Percentiles rank a stretch among this genome's conserved stretches.
Conservation (phyloP, 148 eudicot species). For the Diospyros kaki region DNA sequence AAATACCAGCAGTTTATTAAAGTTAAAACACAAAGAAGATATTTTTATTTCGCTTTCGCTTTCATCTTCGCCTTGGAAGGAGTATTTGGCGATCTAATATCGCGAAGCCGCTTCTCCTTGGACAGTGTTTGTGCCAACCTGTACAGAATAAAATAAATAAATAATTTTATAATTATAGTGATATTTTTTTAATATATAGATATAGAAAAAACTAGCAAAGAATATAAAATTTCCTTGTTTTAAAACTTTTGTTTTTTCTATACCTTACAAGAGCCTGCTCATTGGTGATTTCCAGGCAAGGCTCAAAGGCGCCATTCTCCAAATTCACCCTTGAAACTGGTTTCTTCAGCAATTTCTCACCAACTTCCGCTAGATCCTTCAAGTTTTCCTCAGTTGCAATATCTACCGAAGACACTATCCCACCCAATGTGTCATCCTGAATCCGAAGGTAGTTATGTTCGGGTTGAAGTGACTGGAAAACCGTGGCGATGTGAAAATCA, state of each 20-base stretch:
- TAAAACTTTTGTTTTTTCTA: background rate
- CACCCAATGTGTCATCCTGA: constrained; percentile 41
- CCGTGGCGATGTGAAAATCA: constrained; percentile 29
- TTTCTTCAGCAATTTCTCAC: constrained; percentile 32
- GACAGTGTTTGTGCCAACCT: constrained; percentile 37
- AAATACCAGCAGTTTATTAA: no score
- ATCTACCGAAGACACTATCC: constrained; percentile 27
- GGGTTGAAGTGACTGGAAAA: constrained; percentile 32
- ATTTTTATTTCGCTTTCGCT: no score
- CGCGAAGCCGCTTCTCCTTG: constrained; percentile 32
- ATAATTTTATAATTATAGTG: background rate
- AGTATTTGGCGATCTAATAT: constrained; percentile 23
- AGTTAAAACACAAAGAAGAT: no score
- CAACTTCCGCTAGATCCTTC: constrained; percentile 30
- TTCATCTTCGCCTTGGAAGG: background rate
- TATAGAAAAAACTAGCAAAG: background rate
- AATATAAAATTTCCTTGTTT: background rate
- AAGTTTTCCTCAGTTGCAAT: constrained; percentile 37
- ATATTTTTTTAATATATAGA: background rate
- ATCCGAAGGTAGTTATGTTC: constrained; percentile 44
- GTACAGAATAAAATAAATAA: background rate
- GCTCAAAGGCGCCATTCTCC: constrained; percentile 22
- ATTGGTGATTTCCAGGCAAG: constrained; percentile 24
- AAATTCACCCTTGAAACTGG: constrained; percentile 32
- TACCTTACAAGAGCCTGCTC: constrained; percentile 34